Evolutionary conservation across 257 asterid genomes (phyloP), one percentile per base, ranked within the genome.

Genomic region (Hygrophila difformis): DNA sequence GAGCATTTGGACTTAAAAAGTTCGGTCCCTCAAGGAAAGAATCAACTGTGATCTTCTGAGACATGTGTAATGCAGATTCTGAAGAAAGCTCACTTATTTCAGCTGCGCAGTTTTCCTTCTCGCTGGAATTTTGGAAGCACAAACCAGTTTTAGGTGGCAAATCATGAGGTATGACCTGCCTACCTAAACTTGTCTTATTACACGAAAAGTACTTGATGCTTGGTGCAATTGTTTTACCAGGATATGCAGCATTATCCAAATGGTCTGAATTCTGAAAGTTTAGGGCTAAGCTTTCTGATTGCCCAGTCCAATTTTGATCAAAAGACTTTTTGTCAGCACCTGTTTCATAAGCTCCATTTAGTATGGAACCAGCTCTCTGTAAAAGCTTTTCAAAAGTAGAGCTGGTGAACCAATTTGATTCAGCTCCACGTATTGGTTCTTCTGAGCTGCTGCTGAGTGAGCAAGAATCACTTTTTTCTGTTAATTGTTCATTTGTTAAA

Each of bases 41-140:
- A 43, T 49, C 53, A 40, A 52, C 60, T 21, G 58, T 17, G 33
- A 44, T 45, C 46, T 44, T 58, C 62, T 65, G 65, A 64, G 15
- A 55, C 37, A 66, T 44, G 64, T 66, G 75, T 14, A 68, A 68
- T 34, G 67, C 78, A 44, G 79, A 81, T 69, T 79, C 91, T 52
- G 75, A 68, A 10, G 91, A 75, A 39, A 70, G 63, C 39, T 57
- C 93, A 63, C 91, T 79, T 68, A 56, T 67, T 69, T 74, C 82
- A 6, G 70, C 53, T 5, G 49, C 49, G 59, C 58, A 66, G 62
- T 47, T 59, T 59, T 64, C 85, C 45, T 62, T 61, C n/a, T 39
- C 47, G n/a, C 53, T 44, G 51, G 59, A 49, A 38, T 49, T 35
- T 26, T 40, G 33, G 2, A 49, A 54, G 47, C 17, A 18, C 47